Evolutionary conservation across 2,329 filamentous ascomycete species (phyloP).

Genomic region (Cytospora mali): DNA sequence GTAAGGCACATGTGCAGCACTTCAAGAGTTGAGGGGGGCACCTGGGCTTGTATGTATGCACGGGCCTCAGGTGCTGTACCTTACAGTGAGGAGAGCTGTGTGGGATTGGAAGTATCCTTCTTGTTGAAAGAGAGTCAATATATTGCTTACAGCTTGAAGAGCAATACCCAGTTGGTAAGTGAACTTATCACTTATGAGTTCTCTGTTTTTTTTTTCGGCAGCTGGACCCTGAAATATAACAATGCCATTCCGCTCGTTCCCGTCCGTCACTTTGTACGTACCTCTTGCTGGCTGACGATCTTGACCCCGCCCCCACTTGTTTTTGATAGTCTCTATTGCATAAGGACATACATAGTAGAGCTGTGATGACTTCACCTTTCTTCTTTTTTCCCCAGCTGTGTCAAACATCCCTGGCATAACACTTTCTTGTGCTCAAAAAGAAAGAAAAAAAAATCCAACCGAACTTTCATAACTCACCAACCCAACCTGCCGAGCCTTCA

Average conservation of each 20-base stretch:
- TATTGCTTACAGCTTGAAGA: neutral
- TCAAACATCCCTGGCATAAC: neutral
- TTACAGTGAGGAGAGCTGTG: too few relatives aligned
- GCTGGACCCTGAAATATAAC: neutral
- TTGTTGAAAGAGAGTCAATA: too few relatives aligned
- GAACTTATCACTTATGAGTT: neutral
- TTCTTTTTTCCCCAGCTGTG: neutral
- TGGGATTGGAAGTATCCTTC: too few relatives aligned
- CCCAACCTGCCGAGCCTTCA: neutral
- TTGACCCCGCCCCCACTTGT: neutral
- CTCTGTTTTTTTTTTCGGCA: neutral
- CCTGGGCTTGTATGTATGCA: neutral
- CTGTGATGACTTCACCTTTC: neutral
- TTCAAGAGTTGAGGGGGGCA: too few relatives aligned
- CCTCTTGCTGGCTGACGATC: neutral
- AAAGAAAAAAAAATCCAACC: neutral
- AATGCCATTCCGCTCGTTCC: neutral
- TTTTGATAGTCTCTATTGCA: neutral
- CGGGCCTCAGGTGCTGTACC: neutral
- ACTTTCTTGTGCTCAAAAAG: neutral
- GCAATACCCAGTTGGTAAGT: too few relatives aligned
- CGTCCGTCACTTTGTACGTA: neutral
- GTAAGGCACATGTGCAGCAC: neutral
- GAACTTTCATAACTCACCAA: neutral
- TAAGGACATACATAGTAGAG: neutral